phyloP scores from a whole-genome alignment of 208 protist genomes.

The Leishmania martiniquensis region DNA sequence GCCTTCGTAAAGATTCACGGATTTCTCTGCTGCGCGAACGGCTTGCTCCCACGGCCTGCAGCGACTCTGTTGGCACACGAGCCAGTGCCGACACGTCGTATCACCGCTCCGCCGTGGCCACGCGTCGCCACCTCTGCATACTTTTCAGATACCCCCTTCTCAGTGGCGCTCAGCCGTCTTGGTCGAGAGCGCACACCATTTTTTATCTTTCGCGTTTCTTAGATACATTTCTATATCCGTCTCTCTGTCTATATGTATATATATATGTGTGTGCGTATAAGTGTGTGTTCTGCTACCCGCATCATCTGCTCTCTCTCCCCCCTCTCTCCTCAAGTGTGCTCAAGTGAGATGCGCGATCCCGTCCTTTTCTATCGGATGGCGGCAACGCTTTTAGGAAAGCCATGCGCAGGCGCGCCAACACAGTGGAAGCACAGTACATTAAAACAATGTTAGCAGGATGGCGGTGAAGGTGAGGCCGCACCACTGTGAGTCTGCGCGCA shows the following conservation, averaged over 20 bases:
- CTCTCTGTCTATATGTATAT: no score
- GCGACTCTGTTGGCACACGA: neutral
- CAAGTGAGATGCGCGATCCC: neutral
- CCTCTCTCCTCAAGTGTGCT: neutral
- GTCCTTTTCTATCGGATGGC: neutral
- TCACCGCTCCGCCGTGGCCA: neutral
- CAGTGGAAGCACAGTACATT: no score
- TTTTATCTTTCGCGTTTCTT: neutral
- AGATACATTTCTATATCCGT: no score
- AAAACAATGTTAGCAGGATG: no score
- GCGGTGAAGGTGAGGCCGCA: neutral
- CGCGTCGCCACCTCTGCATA: neutral
- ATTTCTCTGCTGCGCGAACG: neutral
- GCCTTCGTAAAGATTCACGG: neutral
- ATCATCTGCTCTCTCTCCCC: neutral
- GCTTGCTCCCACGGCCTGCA: neutral
- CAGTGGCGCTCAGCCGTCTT: neutral
- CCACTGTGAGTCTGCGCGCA: neutral
- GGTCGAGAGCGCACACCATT: neutral
- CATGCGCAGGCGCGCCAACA: neutral
- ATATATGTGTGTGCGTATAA: no score
- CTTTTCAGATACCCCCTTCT: neutral
- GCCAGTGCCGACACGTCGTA: neutral
- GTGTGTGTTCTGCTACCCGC: neutral
- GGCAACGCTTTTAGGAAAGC: neutral